Conservation (phyloP, 1,284 basidiomycete genomes). For the Marasmius sp. region DNA sequence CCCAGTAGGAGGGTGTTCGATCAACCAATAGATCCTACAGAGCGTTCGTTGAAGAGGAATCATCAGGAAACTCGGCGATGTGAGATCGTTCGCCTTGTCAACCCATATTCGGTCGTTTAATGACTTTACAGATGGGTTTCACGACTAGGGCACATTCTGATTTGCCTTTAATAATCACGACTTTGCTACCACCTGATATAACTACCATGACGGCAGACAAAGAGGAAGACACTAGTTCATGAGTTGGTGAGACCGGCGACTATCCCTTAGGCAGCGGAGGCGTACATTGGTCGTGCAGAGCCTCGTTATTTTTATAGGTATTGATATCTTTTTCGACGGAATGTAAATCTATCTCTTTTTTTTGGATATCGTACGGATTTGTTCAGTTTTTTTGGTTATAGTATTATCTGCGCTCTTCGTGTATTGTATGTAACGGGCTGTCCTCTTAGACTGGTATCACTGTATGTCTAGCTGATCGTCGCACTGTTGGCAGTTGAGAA, state of each 20-base stretch:
- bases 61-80: conserved; percentile 51
- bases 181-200: conserved; percentile 43
- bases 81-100: conserved; percentile 23
- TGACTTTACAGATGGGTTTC: conserved; percentile 65
- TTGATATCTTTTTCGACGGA: no score
- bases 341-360: no score
- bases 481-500: no score
- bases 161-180: conserved; percentile 50
- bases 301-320: not conserved
- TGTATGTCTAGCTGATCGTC: no score
- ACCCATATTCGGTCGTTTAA: conserved; percentile 12
- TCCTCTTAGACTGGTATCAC: no score
- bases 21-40: conserved; percentile 23
- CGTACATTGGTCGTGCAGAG: conserved; percentile 5
- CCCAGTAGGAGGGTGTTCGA: not conserved
- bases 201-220: conserved; percentile 44
- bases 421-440: no score
- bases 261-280: conserved; percentile 28
- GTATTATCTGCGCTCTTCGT: no score
- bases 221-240: conserved; percentile 63
- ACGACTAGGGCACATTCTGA: conserved; percentile 52
- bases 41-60: conserved; percentile 44
- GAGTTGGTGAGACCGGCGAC: conserved; percentile 43
- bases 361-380: no score
- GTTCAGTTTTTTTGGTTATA: no score